Conservation (phyloP, 495 filamentous ascomycete genomes). For the Evansstolkia leycettana region DNA sequence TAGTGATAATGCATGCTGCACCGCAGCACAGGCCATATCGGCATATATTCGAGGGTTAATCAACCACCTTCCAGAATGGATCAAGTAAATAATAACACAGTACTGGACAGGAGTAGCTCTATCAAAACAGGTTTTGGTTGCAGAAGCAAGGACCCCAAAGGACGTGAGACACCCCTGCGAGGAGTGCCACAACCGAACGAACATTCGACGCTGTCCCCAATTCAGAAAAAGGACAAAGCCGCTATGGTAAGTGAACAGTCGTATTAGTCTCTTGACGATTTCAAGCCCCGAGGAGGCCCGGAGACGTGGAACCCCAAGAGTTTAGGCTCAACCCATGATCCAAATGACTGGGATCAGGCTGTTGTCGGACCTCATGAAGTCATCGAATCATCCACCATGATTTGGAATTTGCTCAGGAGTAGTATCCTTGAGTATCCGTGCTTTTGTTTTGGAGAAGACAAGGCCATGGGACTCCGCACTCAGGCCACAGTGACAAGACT, state of each 20-base stretch:
- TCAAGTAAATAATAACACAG: too few relatives aligned
- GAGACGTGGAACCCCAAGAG: constrained; percentile 5
- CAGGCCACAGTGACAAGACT: too few relatives aligned
- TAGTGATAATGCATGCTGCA: too few relatives aligned
- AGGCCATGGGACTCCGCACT: too few relatives aligned
- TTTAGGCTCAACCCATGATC: constrained; percentile 16
- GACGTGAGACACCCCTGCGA: constrained; percentile 16
- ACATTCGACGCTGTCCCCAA: background rate
- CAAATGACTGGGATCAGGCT: constrained; percentile 24
- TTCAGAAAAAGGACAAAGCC: background rate
- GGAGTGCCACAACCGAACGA: constrained; percentile 6
- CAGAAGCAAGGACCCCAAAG: constrained; percentile 27
- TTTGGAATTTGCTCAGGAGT: constrained; percentile 11
- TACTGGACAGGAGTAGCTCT: too few relatives aligned
- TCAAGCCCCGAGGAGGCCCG: constrained; percentile 15
- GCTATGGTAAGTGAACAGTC: too few relatives aligned
- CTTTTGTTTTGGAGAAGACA: too few relatives aligned
- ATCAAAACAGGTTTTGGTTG: too few relatives aligned
- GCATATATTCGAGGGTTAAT: too few relatives aligned
- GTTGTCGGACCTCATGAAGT: constrained; percentile 19
- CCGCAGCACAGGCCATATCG: too few relatives aligned
- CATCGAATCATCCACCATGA: constrained; percentile 12
- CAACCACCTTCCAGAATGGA: too few relatives aligned
- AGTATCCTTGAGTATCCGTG: too few relatives aligned
- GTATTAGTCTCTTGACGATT: background rate